phyloP scores from a whole-genome alignment of 345 rosid species.

The Anastatica hierochuntica region DNA sequence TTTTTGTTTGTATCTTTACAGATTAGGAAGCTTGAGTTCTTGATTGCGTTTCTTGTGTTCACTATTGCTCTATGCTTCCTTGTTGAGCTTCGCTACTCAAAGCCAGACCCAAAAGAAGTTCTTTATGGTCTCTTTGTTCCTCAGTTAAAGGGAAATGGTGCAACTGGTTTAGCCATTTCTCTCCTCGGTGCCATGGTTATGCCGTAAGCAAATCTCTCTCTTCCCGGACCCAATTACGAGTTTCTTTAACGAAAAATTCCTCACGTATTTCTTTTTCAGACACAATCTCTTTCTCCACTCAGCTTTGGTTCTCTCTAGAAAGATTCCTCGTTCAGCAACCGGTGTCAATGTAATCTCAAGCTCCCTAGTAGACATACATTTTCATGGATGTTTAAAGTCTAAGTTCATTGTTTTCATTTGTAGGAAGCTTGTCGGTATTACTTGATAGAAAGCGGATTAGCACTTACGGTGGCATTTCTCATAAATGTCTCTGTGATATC shows the following conservation, averaged over 20 bases:
- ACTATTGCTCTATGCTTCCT: slow-evolving; percentile 89
- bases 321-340: slow-evolving; percentile 65
- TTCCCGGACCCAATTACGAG: not conserved
- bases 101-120: slow-evolving; percentile 64
- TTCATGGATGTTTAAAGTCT: too few relatives aligned
- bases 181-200: slow-evolving; percentile 97
- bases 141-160: slow-evolving; percentile 86
- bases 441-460: slow-evolving; percentile 79
- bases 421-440: slow-evolving; percentile 87
- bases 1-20: slow-evolving; percentile 14
- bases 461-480: slow-evolving; percentile 74
- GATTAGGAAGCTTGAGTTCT: slow-evolving; percentile 87
- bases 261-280: slow-evolving; percentile 21
- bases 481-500: slow-evolving; percentile 80
- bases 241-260: not conserved
- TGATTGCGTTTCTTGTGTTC: slow-evolving; percentile 70
- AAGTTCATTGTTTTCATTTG: too few relatives aligned
- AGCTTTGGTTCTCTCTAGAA: slow-evolving; percentile 89
- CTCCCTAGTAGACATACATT: too few relatives aligned
- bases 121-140: slow-evolving; percentile 85
- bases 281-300: slow-evolving; percentile 97
- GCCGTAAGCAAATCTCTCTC: slow-evolving; percentile 53
- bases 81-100: slow-evolving; percentile 69
- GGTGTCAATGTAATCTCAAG: slow-evolving; percentile 42
- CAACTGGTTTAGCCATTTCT: slow-evolving; percentile 91